A percentile compares a stretch with the other conserved stretches of the same genome.
phyloP scores from a whole-genome alignment of 2,329 filamentous ascomycete species.

The Fusarium sp. region DNA sequence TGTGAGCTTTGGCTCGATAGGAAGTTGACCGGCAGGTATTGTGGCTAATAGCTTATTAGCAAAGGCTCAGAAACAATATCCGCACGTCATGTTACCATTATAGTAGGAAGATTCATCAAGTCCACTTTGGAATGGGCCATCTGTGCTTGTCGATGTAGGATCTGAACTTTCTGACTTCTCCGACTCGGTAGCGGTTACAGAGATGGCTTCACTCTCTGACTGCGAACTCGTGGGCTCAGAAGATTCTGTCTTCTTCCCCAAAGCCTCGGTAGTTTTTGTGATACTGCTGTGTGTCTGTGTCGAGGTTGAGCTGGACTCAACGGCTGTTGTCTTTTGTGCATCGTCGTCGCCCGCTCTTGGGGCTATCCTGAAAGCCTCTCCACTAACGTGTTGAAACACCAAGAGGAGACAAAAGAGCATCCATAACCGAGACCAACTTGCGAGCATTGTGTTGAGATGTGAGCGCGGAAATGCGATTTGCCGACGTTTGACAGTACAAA shows the following conservation, averaged over 20 bases:
- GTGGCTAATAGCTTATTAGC: slow-evolving; percentile 52
- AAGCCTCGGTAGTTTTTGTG: slow-evolving; percentile 28
- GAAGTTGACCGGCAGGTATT: slow-evolving; percentile 68
- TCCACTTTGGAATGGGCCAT: slow-evolving; percentile 29
- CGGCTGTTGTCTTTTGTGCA: slow-evolving; percentile 22
- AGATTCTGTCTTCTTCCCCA: slow-evolving; percentile 28
- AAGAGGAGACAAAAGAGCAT: slow-evolving; percentile 56
- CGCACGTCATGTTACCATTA: slow-evolving; percentile 49
- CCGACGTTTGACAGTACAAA: neutral
- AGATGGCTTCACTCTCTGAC: slow-evolving; percentile 20
- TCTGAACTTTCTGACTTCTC: slow-evolving; percentile 24
- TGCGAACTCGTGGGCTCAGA: slow-evolving; percentile 8
- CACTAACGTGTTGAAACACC: slow-evolving; percentile 53
- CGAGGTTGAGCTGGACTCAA: slow-evolving; percentile 21
- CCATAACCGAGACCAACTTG: slow-evolving; percentile 51
- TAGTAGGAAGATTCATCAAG: slow-evolving; percentile 49
- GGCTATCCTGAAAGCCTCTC: slow-evolving; percentile 49
- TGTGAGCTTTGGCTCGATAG: slow-evolving; percentile 79
- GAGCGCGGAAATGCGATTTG: neutral
- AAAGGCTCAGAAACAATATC: neutral
- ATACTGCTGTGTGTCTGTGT: slow-evolving; percentile 19
- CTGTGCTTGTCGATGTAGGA: slow-evolving; percentile 38
- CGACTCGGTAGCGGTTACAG: slow-evolving; percentile 28
- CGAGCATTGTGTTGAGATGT: slow-evolving; percentile 48
- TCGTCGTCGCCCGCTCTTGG: slow-evolving; percentile 51